A percentile compares a stretch with the other conserved stretches of the same genome.
Conservation (phyloP, 2,329 filamentous ascomycete genomes). For the Fusarium sp. region DNA sequence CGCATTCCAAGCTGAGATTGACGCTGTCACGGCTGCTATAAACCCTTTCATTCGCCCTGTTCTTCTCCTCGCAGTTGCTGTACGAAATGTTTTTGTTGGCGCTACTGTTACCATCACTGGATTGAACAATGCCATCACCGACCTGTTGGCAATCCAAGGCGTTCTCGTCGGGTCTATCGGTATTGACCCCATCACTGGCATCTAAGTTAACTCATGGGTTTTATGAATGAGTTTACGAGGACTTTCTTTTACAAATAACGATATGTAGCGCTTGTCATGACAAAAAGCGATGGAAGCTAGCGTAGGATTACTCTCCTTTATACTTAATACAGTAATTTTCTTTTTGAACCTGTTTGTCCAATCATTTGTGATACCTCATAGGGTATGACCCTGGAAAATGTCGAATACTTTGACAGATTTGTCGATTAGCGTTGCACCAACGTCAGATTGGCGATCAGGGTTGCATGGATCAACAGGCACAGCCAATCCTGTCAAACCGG, state of each 20-base stretch:
- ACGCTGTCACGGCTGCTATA: neutral
- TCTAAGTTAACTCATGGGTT: neutral
- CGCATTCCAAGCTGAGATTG: conserved; percentile 1
- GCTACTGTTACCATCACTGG: neutral
- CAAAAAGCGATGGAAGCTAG: neutral
- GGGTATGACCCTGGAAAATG: neutral
- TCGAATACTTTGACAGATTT: neutral
- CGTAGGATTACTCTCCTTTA: conserved; percentile 4
- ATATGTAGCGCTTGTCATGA: neutral
- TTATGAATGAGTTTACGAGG: neutral
- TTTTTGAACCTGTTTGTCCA: neutral
- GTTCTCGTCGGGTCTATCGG: neutral
- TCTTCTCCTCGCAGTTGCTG: neutral
- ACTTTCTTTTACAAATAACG: neutral
- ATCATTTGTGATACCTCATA: neutral
- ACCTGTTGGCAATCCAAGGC: neutral
- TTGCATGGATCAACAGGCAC: conserved; percentile 11
- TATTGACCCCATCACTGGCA: rapidly evolving
- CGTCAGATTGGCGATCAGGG: conserved; percentile 1
- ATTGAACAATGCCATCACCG: neutral
- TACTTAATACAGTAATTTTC: neutral
- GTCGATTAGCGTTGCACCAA: neutral
- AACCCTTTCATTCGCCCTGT: conserved; percentile 18
- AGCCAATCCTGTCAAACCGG: neutral
- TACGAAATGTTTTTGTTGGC: neutral